Conservation (phyloP, 805 yeast species). For the Yamadazyma kitorensis region DNA sequence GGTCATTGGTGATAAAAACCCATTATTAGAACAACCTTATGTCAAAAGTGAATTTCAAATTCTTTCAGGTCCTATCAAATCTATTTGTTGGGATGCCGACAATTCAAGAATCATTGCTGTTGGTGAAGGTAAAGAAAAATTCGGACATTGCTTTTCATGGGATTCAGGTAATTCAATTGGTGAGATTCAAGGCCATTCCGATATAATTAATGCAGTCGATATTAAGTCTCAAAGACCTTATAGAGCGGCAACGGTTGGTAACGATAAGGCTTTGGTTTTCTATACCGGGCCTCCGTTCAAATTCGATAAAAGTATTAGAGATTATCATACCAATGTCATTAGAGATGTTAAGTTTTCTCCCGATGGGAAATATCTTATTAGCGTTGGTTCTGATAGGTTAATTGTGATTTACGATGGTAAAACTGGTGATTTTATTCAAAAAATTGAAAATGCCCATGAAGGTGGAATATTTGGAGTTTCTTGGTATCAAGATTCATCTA, state of each 20-base stretch:
- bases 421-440: slow-evolving; percentile 68
- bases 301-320: slow-evolving; percentile 69
- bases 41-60: slow-evolving; percentile 80
- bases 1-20: slow-evolving; percentile 24
- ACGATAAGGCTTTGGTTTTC: slow-evolving; percentile 82
- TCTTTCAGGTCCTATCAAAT: slow-evolving; percentile 76
- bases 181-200: slow-evolving; percentile 89
- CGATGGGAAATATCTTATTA: slow-evolving; percentile 68
- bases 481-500: slow-evolving; percentile 56
- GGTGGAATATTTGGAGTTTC: slow-evolving; percentile 81
- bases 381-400: slow-evolving; percentile 83
- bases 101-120: slow-evolving; percentile 84
- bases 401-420: slow-evolving; percentile 83
- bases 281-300: slow-evolving; percentile 93
- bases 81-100: slow-evolving; percentile 91
- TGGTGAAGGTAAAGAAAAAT: slow-evolving; percentile 89
- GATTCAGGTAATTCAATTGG: slow-evolving; percentile 98
- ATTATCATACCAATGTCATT: slow-evolving; percentile 72
- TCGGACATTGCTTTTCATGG: slow-evolving; percentile 89
- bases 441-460: slow-evolving; percentile 53
- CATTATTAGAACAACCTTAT: slow-evolving; percentile 29
- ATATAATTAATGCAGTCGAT: slow-evolving; percentile 77
- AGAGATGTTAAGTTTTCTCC: slow-evolving; percentile 82
- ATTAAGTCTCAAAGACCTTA: slow-evolving; percentile 86
- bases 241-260: slow-evolving; percentile 89